A percentile compares a stretch with the other conserved stretches of the same genome.
These are phyloP conservation scores for Leucoagaricus sp. DNA, from an alignment of 1,284 basidiomycete genomes.

Conservation along the genomic window DNA sequence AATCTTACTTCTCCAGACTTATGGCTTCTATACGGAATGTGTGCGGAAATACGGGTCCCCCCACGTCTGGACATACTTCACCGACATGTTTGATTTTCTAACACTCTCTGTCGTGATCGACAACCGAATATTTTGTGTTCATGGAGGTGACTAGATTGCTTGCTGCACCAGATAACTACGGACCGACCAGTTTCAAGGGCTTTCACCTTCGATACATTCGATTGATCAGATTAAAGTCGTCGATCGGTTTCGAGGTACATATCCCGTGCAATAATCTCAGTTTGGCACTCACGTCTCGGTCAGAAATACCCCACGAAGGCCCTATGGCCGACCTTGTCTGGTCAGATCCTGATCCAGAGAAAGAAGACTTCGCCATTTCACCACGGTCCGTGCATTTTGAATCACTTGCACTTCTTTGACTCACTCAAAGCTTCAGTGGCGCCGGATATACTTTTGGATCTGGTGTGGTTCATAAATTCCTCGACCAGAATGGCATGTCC, in stretches of 20 bases:
- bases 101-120: conserved; percentile 98
- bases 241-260: conserved; percentile 90
- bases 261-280: conserved; percentile 17
- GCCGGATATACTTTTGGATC: conserved; percentile 99
- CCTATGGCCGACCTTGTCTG: conserved; percentile 99
- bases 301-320: conserved; percentile 99
- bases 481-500: conserved; percentile 92
- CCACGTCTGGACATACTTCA: conserved; percentile 99
- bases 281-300: conserved; percentile 22
- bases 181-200: conserved; percentile 48
- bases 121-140: conserved; percentile 98
- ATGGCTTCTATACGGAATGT: conserved; percentile 99
- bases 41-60: conserved; percentile 96
- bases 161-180: conserved; percentile 13
- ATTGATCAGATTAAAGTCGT: conserved; percentile 99
- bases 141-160: conserved; percentile 70
- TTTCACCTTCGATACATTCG: conserved; percentile 97
- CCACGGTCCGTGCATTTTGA: conserved; percentile 68
- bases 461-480: conserved; percentile 98
- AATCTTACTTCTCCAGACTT: conserved; percentile 66
- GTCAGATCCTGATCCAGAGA: conserved; percentile 99
- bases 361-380: conserved; percentile 99
- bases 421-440: conserved; percentile 58
- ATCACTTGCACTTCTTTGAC: conserved; percentile 18
- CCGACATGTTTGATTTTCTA: conserved; percentile 99